Conservation (phyloP, 805 yeast species). For the Ogataea parapolymorpha region DNA sequence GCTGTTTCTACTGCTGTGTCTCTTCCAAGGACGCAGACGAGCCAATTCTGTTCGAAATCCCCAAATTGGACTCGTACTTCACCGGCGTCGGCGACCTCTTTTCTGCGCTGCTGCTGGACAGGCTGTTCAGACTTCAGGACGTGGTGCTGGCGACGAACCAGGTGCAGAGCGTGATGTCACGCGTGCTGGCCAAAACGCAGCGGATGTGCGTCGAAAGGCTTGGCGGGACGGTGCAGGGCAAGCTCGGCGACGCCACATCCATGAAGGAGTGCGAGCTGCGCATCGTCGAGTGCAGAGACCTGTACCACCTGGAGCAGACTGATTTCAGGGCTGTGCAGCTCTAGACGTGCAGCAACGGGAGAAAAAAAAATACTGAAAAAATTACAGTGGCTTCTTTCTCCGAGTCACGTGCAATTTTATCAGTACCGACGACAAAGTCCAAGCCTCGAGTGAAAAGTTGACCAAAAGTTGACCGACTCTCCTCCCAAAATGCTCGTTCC, state of each 20-base stretch:
- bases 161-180: slow-evolving; percentile 53
- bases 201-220: slow-evolving; percentile 34
- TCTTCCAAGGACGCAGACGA: slow-evolving; percentile 31
- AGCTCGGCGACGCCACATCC: slow-evolving; percentile 51
- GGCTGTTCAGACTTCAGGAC: slow-evolving; percentile 37
- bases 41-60: slow-evolving; percentile 44
- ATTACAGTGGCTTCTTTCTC: background rate
- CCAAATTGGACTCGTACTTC: slow-evolving; percentile 72
- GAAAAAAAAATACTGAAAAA: too few relatives aligned
- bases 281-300: slow-evolving; percentile 56
- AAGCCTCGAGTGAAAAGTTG: background rate
- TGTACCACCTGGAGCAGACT: slow-evolving; percentile 18
- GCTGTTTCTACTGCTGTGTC: slow-evolving; percentile 42
- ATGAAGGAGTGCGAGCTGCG: slow-evolving; percentile 75
- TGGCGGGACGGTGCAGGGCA: slow-evolving; percentile 42
- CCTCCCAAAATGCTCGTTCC: slow-evolving; percentile 38
- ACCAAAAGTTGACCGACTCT: background rate
- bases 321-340: slow-evolving; percentile 6
- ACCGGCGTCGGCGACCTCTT: slow-evolving; percentile 95
- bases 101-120: slow-evolving; percentile 71
- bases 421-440: background rate
- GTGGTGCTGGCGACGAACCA: slow-evolving; percentile 44
- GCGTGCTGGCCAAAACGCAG: slow-evolving; percentile 48
- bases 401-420: slow-evolving; percentile 13
- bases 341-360: background rate